Percentiles rank a stretch among this genome's conserved stretches.
Evolutionary conservation across 345 rosid genomes (phyloP).

Genomic region (Syzygium jambos): DNA sequence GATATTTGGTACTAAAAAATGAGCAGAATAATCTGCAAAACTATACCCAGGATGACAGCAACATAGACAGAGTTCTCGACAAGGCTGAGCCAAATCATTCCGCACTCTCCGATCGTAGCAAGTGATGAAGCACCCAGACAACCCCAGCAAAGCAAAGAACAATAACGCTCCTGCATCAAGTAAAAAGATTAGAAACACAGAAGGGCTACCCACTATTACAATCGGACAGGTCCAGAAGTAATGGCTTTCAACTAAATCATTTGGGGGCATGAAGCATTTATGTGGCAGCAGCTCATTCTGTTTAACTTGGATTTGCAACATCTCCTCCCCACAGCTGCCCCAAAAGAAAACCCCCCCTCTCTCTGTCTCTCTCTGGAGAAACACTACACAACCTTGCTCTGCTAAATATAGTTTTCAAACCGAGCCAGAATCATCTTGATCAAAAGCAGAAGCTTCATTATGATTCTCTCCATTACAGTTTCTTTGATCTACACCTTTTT

Average conservation of each 20-base stretch:
- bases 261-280: neutral
- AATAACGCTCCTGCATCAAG: conserved; percentile 70
- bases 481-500: neutral
- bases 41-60: conserved; percentile 97
- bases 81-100: conserved; percentile 94
- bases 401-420: neutral
- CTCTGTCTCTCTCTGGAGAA: neutral
- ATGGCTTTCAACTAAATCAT: neutral
- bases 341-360: neutral
- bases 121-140: conserved; percentile 97
- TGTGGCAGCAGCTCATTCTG: neutral
- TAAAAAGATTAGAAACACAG: neutral
- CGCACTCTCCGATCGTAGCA: conserved; percentile 98
- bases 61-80: conserved; percentile 95
- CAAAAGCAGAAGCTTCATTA: neutral
- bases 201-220: neutral
- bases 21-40: neutral
- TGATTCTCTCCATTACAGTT: neutral
- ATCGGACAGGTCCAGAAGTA: neutral
- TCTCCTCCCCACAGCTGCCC: neutral
- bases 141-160: conserved; percentile 95
- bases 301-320: neutral
- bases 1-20: neutral
- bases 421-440: neutral
- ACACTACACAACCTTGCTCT: neutral